Percentiles rank a stretch among this genome's conserved stretches.
Conservation (phyloP, 179 eudicot species). For the Spinacia oleracea region DNA sequence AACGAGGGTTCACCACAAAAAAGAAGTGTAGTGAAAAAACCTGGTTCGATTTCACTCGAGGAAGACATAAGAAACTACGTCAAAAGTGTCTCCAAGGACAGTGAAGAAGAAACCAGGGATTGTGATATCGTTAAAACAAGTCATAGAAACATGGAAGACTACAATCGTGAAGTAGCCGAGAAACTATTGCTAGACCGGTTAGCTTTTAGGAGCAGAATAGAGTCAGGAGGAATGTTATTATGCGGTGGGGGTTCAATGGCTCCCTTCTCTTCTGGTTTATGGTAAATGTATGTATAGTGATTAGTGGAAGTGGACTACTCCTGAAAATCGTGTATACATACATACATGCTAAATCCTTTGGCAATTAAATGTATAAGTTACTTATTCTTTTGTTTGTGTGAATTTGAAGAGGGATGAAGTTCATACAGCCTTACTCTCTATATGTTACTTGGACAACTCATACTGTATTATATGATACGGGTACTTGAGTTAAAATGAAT, state of each 20-base stretch:
- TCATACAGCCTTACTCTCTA: too few species aligned
- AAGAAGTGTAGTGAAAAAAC: slow-evolving; percentile 34
- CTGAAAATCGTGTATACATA: neutral
- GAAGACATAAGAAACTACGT: slow-evolving; percentile 52
- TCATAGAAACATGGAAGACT: slow-evolving; percentile 36
- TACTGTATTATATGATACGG: neutral
- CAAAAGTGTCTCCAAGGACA: slow-evolving; percentile 47
- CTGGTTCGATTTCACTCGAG: slow-evolving; percentile 37
- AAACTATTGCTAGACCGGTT: slow-evolving; percentile 56
- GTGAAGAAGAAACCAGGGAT: slow-evolving; percentile 25
- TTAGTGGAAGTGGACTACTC: too few species aligned
- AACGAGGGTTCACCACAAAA: slow-evolving; percentile 26
- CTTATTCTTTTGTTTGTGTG: neutral
- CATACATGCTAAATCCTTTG: neutral
- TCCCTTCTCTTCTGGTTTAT: slow-evolving; percentile 42
- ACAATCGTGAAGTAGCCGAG: slow-evolving; percentile 30
- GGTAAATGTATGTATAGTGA: too few species aligned
- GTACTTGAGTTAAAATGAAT: neutral
- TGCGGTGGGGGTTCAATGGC: slow-evolving; percentile 55
- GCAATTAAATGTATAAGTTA: slow-evolving; percentile 17
- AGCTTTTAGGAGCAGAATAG: slow-evolving; percentile 54
- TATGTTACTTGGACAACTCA: too few species aligned
- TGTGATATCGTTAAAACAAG: slow-evolving; percentile 21
- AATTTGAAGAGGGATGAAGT: too few species aligned
- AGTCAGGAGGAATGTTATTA: slow-evolving; percentile 73